A percentile compares a stretch with the other conserved stretches of the same genome.
Conservation (phyloP, 768 basidiomycete species). For the Exsudoporus frostii region DNA sequence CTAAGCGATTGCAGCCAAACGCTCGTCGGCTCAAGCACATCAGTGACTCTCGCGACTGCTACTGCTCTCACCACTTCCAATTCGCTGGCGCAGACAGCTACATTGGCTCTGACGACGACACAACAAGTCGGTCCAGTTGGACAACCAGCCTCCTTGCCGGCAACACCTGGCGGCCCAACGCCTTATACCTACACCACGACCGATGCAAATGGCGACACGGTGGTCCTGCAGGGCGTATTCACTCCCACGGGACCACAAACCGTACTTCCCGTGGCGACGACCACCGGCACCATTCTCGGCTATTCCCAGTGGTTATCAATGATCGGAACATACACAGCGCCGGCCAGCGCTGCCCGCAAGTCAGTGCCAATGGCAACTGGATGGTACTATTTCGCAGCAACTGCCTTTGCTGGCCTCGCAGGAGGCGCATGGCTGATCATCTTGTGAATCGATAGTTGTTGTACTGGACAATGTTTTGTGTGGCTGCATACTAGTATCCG, state of each 20-base stretch:
- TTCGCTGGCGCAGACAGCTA: constrained; percentile 14
- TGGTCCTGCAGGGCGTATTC: constrained; percentile 23
- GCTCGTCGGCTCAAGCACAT: constrained; percentile 9
- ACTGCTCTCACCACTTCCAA: constrained; percentile 19
- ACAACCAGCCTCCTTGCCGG: constrained; percentile 41
- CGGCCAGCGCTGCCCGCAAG: constrained; percentile 25
- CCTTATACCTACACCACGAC: constrained; percentile 51
- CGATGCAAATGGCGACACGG: constrained; percentile 29
- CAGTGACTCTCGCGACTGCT: not conserved
- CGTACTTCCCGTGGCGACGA: constrained; percentile 25
- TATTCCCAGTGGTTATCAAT: constrained; percentile 30
- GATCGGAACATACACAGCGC: constrained; percentile 30
- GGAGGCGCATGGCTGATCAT: constrained; percentile 34
- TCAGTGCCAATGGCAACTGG: constrained; percentile 19
- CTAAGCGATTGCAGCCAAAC: constrained; percentile 12
- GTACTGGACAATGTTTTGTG: constrained; percentile 8
- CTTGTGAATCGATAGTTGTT: constrained; percentile 12
- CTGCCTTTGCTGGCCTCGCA: constrained; percentile 20
- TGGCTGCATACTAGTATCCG: not conserved
- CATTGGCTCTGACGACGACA: constrained; percentile 18
- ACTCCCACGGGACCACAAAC: constrained; percentile 32
- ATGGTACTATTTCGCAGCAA: constrained; percentile 29
- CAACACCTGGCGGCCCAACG: constrained; percentile 43
- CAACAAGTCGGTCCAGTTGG: constrained; percentile 44
- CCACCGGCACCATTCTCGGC: constrained; percentile 26